Conservation (phyloP, 179 eudicot species). For the Silene vulgaris region DNA sequence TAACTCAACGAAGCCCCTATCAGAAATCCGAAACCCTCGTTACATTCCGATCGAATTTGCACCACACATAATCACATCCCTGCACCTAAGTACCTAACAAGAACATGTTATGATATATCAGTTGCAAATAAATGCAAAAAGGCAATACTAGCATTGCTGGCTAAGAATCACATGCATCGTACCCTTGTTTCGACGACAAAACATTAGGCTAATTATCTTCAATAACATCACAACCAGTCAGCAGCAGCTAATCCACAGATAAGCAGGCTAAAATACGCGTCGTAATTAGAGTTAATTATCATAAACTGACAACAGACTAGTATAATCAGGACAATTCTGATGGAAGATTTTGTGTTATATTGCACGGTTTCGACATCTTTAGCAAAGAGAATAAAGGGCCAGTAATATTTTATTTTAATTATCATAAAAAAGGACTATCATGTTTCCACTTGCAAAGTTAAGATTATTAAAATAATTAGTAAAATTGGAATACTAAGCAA, state of each 20-base stretch:
- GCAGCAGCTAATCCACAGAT: conserved; percentile 11
- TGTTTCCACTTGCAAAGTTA: conserved; percentile 21
- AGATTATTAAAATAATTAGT: conserved; percentile 24
- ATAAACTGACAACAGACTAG: conserved; percentile 13
- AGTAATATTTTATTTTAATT: not conserved
- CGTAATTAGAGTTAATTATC: conserved; percentile 15
- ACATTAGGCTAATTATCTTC: conserved; percentile 13
- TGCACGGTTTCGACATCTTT: not conserved
- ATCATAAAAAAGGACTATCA: conserved; percentile 7
- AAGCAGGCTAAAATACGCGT: conserved; percentile 6
- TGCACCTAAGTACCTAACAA: not conserved
- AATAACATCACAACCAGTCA: conserved; percentile 17
- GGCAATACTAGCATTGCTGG: conserved; percentile 7
- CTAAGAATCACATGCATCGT: conserved; percentile 23
- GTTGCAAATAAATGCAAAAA: conserved; percentile 12
- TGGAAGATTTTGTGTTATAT: conserved; percentile 15
- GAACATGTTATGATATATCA: not conserved
- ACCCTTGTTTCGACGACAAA: conserved; percentile 16
- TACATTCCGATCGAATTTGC: not conserved
- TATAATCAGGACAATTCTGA: conserved; percentile 17
- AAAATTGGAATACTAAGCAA: conserved; percentile 18
- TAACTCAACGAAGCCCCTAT: not conserved
- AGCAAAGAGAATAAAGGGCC: conserved; percentile 20
- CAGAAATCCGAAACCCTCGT: conserved; percentile 1
- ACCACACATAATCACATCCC: conserved; percentile 3